A percentile compares a stretch with the other conserved stretches of the same genome.
phyloP scores from a whole-genome alignment of 257 asterid species.

The Fraxinus pennsylvanica region DNA sequence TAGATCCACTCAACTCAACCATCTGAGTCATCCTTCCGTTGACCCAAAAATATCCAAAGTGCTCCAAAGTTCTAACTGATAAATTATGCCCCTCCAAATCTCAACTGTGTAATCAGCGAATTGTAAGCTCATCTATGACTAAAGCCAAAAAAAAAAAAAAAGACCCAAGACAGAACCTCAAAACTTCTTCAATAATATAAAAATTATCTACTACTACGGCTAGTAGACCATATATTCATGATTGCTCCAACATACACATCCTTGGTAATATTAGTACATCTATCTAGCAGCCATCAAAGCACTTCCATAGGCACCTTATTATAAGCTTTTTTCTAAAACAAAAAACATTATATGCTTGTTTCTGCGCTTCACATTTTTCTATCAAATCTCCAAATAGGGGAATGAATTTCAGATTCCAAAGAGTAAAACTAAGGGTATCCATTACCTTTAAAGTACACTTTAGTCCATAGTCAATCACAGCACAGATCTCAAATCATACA shows the following conservation, averaged over 20 bases:
- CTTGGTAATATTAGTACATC: not conserved
- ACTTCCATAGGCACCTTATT: not conserved
- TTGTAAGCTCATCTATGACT: not conserved
- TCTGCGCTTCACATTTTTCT: not conserved
- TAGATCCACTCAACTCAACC: not conserved
- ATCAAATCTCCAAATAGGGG: not conserved
- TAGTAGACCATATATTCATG: not conserved
- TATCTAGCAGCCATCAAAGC: not conserved
- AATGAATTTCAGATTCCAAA: not conserved
- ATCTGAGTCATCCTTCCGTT: not conserved
- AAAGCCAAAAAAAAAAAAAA: too few species aligned
- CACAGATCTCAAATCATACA: not conserved
- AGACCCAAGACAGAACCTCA: not conserved
- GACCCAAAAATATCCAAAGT: not conserved
- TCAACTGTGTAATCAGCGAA: not conserved
- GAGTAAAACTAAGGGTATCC: not conserved
- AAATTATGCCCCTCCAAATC: not conserved
- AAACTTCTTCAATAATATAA: too few species aligned
- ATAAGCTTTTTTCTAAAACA: not conserved
- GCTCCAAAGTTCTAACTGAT: not conserved
- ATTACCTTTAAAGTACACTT: not conserved
- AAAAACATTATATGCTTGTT: not conserved
- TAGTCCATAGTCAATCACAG: not conserved
- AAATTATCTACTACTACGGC: too few species aligned
- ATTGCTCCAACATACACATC: not conserved